Evolutionary conservation across 352 stramenopile species (phyloP), one percentile per base, ranked within the genome.

Genomic region (Phytophthora litchii): DNA sequence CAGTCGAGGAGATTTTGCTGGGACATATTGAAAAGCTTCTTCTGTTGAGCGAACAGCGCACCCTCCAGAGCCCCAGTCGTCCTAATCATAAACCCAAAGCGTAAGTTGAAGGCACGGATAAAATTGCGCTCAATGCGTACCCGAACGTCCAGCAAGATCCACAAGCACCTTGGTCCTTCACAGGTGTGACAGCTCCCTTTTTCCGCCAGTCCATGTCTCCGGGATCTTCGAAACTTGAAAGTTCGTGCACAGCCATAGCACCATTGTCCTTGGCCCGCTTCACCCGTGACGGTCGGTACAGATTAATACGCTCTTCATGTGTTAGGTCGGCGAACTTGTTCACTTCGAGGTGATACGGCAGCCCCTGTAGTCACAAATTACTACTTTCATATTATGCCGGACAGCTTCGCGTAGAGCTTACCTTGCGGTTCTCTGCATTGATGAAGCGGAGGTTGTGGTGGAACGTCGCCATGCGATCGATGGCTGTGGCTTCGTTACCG

Each of bases 111-210:
- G 44, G 51, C 44, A 51, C n/a, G 11, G 13, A 3, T 41, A 40
- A 44, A 35, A 34, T 13, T 38, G 47, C 3, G 29, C 16, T 6
- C 6, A 20, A 62, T 13, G 37, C 23, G 34, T 63, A 90, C 82
- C 80, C 81, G 65, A 96, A 97, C 11, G 88, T 95, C 92, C 92
- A 98, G 80, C 92, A 97, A 29, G 88, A 97, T 14, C 92, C 92
- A 36, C 92, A 98, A 43, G 80, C 80, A 31, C 89, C 91, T 72
- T 98, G 92, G 60, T 97, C 88, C 44, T 97, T 97, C 48, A 97
- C 88, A 3, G 84, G 83, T 3, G 86, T 96, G 29, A 97, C 89
- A 1, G 88, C 89, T 19, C 87, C 87, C 42, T 93, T 90, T 51
- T 64, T 73, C 14, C 86, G 82, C 91, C 91, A 97, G 47, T 97